A percentile compares a stretch with the other conserved stretches of the same genome.
Evolutionary conservation across 2,329 filamentous ascomycete genomes (phyloP).

Genomic region (Pseudocercospora fijiensis): DNA sequence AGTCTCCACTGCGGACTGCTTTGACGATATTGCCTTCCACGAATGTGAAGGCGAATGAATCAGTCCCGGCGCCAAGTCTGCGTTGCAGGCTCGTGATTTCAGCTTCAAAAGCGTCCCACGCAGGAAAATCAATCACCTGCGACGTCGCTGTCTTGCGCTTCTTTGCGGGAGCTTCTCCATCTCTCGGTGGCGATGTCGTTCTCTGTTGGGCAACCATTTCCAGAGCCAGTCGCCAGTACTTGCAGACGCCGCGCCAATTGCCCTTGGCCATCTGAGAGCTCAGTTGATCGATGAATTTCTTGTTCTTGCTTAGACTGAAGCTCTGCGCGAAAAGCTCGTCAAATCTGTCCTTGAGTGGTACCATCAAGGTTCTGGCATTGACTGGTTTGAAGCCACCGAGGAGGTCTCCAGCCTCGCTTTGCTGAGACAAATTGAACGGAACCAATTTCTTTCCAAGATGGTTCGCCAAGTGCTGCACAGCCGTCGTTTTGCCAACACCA

Average conservation of each 20-base stretch:
- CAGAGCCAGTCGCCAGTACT: constrained; percentile 83
- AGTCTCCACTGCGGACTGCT: constrained; percentile 92
- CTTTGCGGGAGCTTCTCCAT: constrained; percentile 65
- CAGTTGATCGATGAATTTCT: constrained; percentile 78
- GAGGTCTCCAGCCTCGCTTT: constrained; percentile 95
- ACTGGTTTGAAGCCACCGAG: constrained; percentile 96
- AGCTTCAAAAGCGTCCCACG: constrained; percentile 78
- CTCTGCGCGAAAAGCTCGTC: constrained; percentile 84
- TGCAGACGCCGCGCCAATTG: constrained; percentile 84
- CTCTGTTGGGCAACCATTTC: constrained; percentile 71
- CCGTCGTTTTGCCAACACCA: constrained; percentile 95
- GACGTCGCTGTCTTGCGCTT: constrained; percentile 62
- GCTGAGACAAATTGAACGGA: constrained; percentile 94
- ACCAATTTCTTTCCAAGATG: constrained; percentile 82
- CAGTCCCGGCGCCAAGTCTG: constrained; percentile 69
- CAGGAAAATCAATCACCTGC: constrained; percentile 49
- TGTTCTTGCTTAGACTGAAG: constrained; percentile 84
- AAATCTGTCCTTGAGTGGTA: constrained; percentile 91
- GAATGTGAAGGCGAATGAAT: constrained; percentile 89
- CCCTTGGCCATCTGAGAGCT: constrained; percentile 75
- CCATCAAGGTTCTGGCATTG: constrained; percentile 79
- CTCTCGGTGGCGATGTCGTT: constrained; percentile 50
- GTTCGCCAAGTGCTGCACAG: constrained; percentile 87
- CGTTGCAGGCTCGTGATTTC: constrained; percentile 76
- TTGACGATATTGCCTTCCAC: constrained; percentile 95